Conservation (phyloP, 2,329 filamentous ascomycete genomes). For the Ceratocystis variospora region DNA sequence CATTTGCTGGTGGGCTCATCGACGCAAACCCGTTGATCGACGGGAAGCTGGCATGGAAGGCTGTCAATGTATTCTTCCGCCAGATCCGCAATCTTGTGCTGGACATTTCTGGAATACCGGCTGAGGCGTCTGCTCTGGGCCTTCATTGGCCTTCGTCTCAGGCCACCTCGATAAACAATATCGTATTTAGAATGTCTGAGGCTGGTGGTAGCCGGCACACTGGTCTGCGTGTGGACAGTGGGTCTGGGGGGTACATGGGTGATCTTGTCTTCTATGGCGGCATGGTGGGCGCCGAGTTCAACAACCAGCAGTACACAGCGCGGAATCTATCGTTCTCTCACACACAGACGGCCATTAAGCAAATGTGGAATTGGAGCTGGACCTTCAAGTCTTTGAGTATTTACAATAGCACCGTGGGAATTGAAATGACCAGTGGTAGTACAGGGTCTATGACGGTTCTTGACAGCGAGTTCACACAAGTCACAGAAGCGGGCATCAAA, state of each 20-base stretch:
- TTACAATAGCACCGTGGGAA: slow-evolving; percentile 48
- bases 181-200: slow-evolving; percentile 39
- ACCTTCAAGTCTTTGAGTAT: slow-evolving; percentile 54
- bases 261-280: slow-evolving; percentile 61
- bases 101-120: slow-evolving; percentile 38
- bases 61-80: slow-evolving; percentile 47
- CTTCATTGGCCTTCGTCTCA: slow-evolving; percentile 59
- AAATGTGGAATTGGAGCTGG: slow-evolving; percentile 68
- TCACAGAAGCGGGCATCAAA: slow-evolving; percentile 13
- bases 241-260: slow-evolving; percentile 51
- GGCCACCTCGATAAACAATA: slow-evolving; percentile 45
- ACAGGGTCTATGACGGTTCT: slow-evolving; percentile 64
- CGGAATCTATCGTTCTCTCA: slow-evolving; percentile 53
- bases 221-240: slow-evolving; percentile 50
- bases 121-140: slow-evolving; percentile 34
- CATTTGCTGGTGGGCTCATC: slow-evolving; percentile 29
- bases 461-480: slow-evolving; percentile 50
- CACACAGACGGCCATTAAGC: slow-evolving; percentile 51
- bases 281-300: slow-evolving; percentile 41
- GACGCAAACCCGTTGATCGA: slow-evolving; percentile 35
- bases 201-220: slow-evolving; percentile 35
- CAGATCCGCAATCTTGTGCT: slow-evolving; percentile 45
- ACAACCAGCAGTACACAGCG: slow-evolving; percentile 60
- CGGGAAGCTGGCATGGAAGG: slow-evolving; percentile 33
- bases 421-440: slow-evolving; percentile 50